Evolutionary conservation across 177 flowering plant species (phyloP), one percentile per base, ranked within the genome.

Genomic region (Vitis hybrid): DNA sequence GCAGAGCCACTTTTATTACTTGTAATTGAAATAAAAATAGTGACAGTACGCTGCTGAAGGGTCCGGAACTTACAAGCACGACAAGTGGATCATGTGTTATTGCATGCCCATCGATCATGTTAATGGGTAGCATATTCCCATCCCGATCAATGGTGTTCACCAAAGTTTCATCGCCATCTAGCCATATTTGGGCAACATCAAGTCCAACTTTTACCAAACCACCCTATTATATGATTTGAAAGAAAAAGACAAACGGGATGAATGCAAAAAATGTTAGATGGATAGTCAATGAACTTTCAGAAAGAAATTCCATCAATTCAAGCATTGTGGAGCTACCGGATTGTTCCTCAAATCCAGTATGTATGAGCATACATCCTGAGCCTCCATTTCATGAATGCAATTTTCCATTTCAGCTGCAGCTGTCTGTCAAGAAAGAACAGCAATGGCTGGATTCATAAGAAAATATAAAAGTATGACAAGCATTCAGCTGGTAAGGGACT

Each of bases 111-210:
- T 90, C 52, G 63, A 85, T 78, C 87, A 89, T 85, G 71, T 74
- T 90, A 58, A 95, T 93, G 5, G 99, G 98, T 60, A 78, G 66
- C 90, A 88, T 82, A 68, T 90, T 83, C 5, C 99, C 97, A 19
- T 87, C 84, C 10, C 99, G 82, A 76, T 95, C 99, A 62, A 90
- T 81, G 19, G 99, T 86, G 82, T 95, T 89, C 60, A 95, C 99
- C 66, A 93, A 88, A 64, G 97, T 95, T 85, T 93, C 99, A 76
- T 92, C 85, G 46, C 99, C 99, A 79, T 93, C 98, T n/a, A 95
- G 83, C 96, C 99, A 95, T 58, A 95, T 89, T 74, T 90, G 96
- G 55, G 99, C 98, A 80, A 91, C 97, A 81, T 95, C 99, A 51
- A 95, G 86, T 56, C 99, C 99, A 48, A 91, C 93, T 82, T 80